phyloP scores from a whole-genome alignment of 176 grass and related monocot genomes.

The Musa itinerans region DNA sequence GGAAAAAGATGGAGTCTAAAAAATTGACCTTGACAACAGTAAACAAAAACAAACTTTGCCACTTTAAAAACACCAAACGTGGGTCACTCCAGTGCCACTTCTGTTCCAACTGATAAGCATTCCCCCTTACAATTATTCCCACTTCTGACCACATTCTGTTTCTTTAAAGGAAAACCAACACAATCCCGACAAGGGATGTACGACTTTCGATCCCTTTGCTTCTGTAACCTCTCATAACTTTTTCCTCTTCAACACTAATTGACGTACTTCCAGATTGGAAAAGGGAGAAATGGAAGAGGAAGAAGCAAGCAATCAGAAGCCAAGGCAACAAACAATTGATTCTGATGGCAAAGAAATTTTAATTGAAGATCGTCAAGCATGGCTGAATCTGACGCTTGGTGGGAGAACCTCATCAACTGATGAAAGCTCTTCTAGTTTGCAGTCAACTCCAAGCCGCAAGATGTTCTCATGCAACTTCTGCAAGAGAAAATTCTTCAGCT shows the following conservation, averaged over 20 bases:
- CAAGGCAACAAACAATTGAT: background rate
- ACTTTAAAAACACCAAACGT: background rate
- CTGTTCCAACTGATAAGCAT: background rate
- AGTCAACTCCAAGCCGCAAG: background rate
- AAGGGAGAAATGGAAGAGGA: background rate
- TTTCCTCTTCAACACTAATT: background rate
- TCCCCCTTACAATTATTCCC: conserved; percentile 3
- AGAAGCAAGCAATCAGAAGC: background rate
- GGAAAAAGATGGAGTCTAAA: background rate
- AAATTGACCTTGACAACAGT: conserved; percentile 1
- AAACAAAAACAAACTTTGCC: background rate
- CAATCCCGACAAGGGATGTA: background rate
- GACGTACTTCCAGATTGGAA: background rate
- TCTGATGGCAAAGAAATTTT: background rate
- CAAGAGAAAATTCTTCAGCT: conserved; percentile 22
- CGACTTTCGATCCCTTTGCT: background rate
- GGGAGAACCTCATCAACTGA: background rate
- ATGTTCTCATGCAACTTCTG: conserved; percentile 28
- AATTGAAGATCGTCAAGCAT: background rate
- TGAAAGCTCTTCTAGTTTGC: background rate
- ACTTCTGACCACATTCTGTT: conserved; percentile 1
- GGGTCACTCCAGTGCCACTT: background rate
- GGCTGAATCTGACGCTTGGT: conserved; percentile 11
- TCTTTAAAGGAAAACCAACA: conserved; percentile 15
- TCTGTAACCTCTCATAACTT: background rate